Conservation (phyloP, 208 protist species). For the Trypanosoma congolense region DNA sequence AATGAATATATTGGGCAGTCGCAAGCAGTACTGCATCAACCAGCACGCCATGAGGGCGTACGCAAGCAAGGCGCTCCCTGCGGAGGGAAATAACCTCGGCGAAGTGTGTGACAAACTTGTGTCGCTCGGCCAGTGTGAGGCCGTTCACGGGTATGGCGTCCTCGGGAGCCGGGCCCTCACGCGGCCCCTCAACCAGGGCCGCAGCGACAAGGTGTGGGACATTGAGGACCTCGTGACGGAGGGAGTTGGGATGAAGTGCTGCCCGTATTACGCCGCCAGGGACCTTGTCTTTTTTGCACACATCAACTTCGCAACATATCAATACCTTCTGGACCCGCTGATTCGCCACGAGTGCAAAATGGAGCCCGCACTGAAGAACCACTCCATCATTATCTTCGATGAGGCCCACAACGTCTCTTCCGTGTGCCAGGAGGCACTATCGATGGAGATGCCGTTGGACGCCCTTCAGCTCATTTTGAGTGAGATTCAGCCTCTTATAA, state of each 20-base stretch:
- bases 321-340: conserved; percentile 94
- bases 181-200: conserved; percentile 25
- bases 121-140: conserved; percentile 58
- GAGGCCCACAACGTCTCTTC: conserved; percentile 93
- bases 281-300: conserved; percentile 82
- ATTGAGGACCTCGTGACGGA: conserved; percentile 91
- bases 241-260: conserved; percentile 57
- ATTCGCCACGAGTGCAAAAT: conserved; percentile 86
- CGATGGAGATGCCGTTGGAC: conserved; percentile 31
- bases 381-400: conserved; percentile 93
- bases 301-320: conserved; percentile 96
- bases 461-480: conserved; percentile 36
- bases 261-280: conserved; percentile 93
- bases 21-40: conserved; percentile 94
- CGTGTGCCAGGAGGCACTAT: conserved; percentile 72
- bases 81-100: conserved; percentile 77
- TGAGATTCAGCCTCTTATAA: conserved; percentile 42
- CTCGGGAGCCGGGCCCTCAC: conserved; percentile 51
- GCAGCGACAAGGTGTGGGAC: conserved; percentile 53
- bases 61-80: conserved; percentile 44
- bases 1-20: conserved; percentile 92
- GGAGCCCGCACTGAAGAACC: conserved; percentile 59
- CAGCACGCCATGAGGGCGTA: conserved; percentile 38
- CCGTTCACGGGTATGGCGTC: conserved; percentile 45
- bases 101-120: conserved; percentile 82